phyloP scores from a whole-genome alignment of 306 rosid genomes.

The Rubus parviflorus region DNA sequence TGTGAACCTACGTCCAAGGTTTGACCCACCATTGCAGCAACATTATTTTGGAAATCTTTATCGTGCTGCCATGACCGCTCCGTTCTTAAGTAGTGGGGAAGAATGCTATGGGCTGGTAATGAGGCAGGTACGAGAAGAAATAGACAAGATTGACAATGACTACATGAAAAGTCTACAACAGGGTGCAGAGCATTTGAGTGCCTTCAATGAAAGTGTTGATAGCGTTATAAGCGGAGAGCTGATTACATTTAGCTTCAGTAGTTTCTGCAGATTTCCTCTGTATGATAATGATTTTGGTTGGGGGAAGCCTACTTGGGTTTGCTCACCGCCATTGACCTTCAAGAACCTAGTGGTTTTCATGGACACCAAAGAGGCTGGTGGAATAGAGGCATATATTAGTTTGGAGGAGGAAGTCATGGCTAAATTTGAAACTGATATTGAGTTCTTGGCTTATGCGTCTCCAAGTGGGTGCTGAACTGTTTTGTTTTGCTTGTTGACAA shows the following conservation, averaged over 20 bases:
- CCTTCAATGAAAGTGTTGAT: neutral
- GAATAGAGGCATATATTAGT: slow-evolving; percentile 20
- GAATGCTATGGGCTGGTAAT: slow-evolving; percentile 18
- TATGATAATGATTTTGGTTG: slow-evolving; percentile 24
- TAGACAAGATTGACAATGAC: slow-evolving; percentile 11
- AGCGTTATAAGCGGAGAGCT: neutral
- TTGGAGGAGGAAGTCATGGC: slow-evolving; percentile 15
- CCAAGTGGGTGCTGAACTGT: neutral
- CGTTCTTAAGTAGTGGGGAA: neutral
- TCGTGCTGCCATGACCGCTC: neutral
- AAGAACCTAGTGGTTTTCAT: slow-evolving; percentile 8
- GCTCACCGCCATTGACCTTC: slow-evolving; percentile 3
- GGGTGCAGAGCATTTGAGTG: slow-evolving; percentile 8
- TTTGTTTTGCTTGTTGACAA: neutral
- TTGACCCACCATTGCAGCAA: slow-evolving; percentile 19
- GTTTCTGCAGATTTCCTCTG: slow-evolving; percentile 18
- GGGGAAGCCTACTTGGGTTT: slow-evolving; percentile 19
- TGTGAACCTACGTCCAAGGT: slow-evolving; percentile 24
- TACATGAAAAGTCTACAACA: slow-evolving; percentile 1
- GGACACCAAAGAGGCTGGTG: slow-evolving; percentile 15
- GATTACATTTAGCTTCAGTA: slow-evolving; percentile 10
- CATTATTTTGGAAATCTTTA: slow-evolving; percentile 20
- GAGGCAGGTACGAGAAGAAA: slow-evolving; percentile 28
- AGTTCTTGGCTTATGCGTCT: slow-evolving; percentile 6
- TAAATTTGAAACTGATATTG: slow-evolving; percentile 12